Conservation (phyloP, 306 rosid genomes). For the Corylus heterophylla region DNA sequence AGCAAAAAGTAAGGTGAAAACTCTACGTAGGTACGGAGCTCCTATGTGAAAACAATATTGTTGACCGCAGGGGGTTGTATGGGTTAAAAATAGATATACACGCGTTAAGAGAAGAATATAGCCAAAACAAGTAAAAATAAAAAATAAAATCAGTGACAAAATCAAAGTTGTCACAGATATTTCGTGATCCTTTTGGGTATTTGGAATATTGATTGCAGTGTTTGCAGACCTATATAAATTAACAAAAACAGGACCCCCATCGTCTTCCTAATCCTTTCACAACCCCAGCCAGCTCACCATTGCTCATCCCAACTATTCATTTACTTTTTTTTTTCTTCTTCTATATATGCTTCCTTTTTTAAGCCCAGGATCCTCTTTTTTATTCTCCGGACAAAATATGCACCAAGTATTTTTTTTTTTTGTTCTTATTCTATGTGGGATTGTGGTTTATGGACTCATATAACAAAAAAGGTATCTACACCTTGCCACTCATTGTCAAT, state of each 20-base stretch:
- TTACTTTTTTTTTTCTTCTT: not conserved
- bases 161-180: conserved; percentile 13
- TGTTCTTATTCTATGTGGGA: not conserved
- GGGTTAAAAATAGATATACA: not conserved
- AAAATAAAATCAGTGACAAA: not conserved
- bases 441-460: not conserved
- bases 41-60: not conserved
- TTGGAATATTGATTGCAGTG: not conserved
- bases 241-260: not conserved
- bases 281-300: conserved; percentile 2
- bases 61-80: not conserved
- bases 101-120: not conserved
- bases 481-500: not conserved
- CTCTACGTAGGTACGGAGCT: not conserved
- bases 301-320: not conserved
- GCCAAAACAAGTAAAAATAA: not conserved
- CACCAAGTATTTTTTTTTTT: not conserved
- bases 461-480: not conserved
- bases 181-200: conserved; percentile 10
- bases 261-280: conserved; percentile 2
- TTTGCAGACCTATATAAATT: not conserved
- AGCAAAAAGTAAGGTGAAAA: not conserved
- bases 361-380: not conserved
- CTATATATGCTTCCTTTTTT: not conserved
- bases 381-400: not conserved